Evolutionary conservation across 2,329 filamentous ascomycete genomes (phyloP).

Genomic region (Cladosporium sphaerospermum): DNA sequence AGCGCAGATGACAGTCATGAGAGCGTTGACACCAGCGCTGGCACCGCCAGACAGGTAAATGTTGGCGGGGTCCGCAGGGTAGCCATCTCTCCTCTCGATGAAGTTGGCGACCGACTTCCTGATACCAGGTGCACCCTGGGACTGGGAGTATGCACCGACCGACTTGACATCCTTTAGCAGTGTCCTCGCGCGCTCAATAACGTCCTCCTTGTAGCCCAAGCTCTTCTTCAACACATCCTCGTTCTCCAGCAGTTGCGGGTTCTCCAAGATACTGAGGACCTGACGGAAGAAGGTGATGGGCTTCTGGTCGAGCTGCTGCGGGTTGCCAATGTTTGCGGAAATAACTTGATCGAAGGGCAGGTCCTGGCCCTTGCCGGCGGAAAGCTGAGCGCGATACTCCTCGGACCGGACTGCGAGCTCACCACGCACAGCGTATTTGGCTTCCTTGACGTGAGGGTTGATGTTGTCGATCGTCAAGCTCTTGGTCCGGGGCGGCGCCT

Average conservation of each 20-base stretch:
- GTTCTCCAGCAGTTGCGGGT: slow-evolving; percentile 76
- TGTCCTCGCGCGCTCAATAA: slow-evolving; percentile 73
- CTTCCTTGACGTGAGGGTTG: slow-evolving; percentile 79
- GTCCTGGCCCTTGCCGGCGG: slow-evolving; percentile 50
- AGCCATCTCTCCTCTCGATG: slow-evolving; percentile 83
- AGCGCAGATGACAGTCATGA: slow-evolving; percentile 83
- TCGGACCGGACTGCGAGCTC: slow-evolving; percentile 93
- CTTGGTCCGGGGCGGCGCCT: slow-evolving; percentile 10
- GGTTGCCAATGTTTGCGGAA: slow-evolving; percentile 97
- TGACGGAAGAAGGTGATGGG: slow-evolving; percentile 99
- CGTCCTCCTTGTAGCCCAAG: slow-evolving; percentile 85
- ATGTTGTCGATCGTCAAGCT: slow-evolving; percentile 73
- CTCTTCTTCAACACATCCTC: slow-evolving; percentile 67
- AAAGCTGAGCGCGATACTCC: slow-evolving; percentile 71
- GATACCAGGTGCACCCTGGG: slow-evolving; percentile 79
- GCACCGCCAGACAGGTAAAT: slow-evolving; percentile 91
- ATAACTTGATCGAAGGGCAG: slow-evolving; percentile 89
- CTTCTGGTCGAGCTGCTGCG: slow-evolving; percentile 97
- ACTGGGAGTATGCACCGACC: slow-evolving; percentile 94
- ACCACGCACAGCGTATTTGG: slow-evolving; percentile 93
- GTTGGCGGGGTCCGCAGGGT: slow-evolving; percentile 69
- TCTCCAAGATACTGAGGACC: slow-evolving; percentile 86
- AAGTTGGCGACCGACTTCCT: slow-evolving; percentile 87
- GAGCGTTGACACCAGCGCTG: slow-evolving; percentile 88
- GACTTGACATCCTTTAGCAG: slow-evolving; percentile 79